Evolutionary conservation across 495 filamentous ascomycete genomes (phyloP).

Genomic region (Tuber indicum): DNA sequence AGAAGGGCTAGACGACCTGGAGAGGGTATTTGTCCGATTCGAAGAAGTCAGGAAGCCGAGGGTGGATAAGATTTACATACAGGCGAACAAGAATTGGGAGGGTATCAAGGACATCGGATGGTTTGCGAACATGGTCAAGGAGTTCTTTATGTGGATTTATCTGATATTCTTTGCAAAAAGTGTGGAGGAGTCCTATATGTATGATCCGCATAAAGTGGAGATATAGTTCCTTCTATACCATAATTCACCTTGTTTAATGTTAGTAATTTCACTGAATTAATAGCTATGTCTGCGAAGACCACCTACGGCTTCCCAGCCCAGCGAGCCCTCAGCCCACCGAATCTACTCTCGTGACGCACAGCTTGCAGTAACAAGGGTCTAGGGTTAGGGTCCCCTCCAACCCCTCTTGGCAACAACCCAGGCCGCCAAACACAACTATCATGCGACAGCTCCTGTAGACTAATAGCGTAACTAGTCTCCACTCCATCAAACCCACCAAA

Average conservation of each 20-base stretch:
- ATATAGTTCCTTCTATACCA: not conserved
- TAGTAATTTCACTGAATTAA: not conserved
- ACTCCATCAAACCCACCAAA: constrained; percentile 2
- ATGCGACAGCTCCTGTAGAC: not conserved
- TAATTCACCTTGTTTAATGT: not conserved
- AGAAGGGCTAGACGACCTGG: constrained; percentile 37
- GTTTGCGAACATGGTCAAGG: constrained; percentile 43
- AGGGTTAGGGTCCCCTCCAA: not conserved
- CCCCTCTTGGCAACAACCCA: not conserved
- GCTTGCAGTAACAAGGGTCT: not conserved
- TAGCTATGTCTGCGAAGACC: not conserved
- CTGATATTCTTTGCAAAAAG: constrained; percentile 16
- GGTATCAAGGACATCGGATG: constrained; percentile 46
- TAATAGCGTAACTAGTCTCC: constrained; percentile 1
- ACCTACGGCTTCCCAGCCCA: not conserved
- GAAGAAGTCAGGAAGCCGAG: constrained; percentile 49
- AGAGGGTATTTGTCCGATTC: constrained; percentile 50
- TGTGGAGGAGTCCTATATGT: not conserved
- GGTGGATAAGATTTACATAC: constrained; percentile 52
- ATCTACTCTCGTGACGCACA: not conserved
- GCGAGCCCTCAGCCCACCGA: not conserved
- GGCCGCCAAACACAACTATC: not conserved
- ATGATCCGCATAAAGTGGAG: not conserved
- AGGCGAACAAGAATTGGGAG: constrained; percentile 47
- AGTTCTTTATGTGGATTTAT: constrained; percentile 43